Percentiles rank a stretch among this genome's conserved stretches.
phyloP scores from a whole-genome alignment of 192 early-diverging fungal genomes.

The Coemansia sp. region DNA sequence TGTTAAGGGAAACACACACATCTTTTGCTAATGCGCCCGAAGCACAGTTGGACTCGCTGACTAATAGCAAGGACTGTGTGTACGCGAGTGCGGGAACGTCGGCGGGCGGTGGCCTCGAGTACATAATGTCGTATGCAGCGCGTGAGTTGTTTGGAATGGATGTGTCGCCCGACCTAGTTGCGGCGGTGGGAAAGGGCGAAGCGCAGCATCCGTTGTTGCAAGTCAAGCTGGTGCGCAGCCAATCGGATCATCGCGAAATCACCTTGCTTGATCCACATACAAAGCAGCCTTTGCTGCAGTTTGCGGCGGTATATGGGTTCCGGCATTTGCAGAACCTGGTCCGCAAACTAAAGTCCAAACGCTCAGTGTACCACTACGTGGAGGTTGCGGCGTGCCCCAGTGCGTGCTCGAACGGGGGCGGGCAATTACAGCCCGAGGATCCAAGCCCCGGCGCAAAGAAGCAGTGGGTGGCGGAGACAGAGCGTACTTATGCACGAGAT shows the following conservation, averaged over 20 bases:
- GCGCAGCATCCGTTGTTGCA: slow-evolving; percentile 55
- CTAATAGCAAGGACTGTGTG: slow-evolving; percentile 31
- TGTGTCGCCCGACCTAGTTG: slow-evolving; percentile 58
- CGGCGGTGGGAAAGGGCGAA: slow-evolving; percentile 48
- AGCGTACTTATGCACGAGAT: slow-evolving; percentile 64
- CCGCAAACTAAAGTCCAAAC: slow-evolving; percentile 85
- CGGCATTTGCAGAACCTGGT: slow-evolving; percentile 97
- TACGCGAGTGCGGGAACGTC: slow-evolving; percentile 74
- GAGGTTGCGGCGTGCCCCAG: slow-evolving; percentile 98
- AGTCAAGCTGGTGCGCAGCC: slow-evolving; percentile 73
- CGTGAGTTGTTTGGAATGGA: slow-evolving; percentile 70
- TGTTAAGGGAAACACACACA: slow-evolving; percentile 70
- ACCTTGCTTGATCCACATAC: slow-evolving; percentile 55
- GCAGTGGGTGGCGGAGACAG: slow-evolving; percentile 72
- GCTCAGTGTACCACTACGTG: slow-evolving; percentile 81
- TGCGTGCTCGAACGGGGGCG: slow-evolving; percentile 97
- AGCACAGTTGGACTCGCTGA: slow-evolving; percentile 59
- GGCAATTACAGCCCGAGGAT: slow-evolving; percentile 73
- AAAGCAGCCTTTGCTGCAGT: slow-evolving; percentile 63
- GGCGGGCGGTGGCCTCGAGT: slow-evolving; percentile 90
- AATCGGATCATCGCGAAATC: slow-evolving; percentile 74
- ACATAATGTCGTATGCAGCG: slow-evolving; percentile 82
- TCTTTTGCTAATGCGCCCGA: slow-evolving; percentile 57
- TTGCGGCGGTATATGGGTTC: slow-evolving; percentile 93
- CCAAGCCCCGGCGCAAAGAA: slow-evolving; percentile 60